These are phyloP conservation scores for Puccinia coronata DNA, from an alignment of 1,284 basidiomycete species.

Conservation along the genomic window DNA sequence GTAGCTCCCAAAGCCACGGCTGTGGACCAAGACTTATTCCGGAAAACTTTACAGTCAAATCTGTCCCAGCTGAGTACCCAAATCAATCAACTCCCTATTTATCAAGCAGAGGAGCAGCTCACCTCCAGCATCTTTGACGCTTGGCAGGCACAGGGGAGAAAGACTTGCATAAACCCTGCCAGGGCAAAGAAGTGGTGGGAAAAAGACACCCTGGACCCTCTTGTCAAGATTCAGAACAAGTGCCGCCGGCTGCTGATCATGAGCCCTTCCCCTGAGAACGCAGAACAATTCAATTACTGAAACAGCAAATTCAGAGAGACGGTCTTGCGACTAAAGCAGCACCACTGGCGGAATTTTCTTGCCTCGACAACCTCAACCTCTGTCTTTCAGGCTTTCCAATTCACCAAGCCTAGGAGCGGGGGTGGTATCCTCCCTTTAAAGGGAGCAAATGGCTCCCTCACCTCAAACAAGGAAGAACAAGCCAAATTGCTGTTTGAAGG, in stretches of 20 bases:
- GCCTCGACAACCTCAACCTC: neutral
- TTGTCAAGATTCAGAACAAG: neutral
- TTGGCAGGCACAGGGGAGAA: neutral
- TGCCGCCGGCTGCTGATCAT: neutral
- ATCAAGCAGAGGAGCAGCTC: neutral
- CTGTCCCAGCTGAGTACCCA: neutral
- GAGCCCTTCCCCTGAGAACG: neutral
- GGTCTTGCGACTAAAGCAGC: conserved; percentile 15
- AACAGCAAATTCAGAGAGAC: neutral
- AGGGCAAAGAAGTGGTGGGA: conserved; percentile 38
- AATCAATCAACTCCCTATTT: neutral
- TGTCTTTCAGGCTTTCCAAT: conserved; percentile 28
- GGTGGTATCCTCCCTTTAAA: neutral
- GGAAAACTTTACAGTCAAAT: neutral
- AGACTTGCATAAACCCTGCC: neutral
- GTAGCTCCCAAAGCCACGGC: neutral
- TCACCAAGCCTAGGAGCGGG: conserved; percentile 15
- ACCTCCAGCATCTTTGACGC: neutral
- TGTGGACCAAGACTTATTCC: too few relatives aligned
- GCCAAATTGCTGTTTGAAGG: neutral
- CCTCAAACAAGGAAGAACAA: neutral
- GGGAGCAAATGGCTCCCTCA: neutral
- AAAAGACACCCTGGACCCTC: neutral
- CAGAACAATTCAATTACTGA: neutral
- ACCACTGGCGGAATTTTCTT: conserved; percentile 17